phyloP scores from a whole-genome alignment of 129 eudicot species.

The Lactuca saligna region DNA sequence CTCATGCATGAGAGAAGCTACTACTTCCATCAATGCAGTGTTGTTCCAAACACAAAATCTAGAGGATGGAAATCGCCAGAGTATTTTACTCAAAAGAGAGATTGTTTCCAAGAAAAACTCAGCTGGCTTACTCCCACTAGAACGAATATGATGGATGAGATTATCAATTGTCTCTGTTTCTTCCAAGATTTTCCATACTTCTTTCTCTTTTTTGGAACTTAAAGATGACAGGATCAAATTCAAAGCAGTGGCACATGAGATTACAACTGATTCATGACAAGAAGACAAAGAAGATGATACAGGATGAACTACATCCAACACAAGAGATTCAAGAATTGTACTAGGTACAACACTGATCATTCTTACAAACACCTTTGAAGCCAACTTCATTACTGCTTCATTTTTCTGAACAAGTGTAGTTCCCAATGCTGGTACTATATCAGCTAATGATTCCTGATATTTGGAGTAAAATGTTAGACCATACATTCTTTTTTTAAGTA shows the following conservation, averaged over 20 bases:
- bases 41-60: conserved; percentile 72
- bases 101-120: conserved; percentile 53
- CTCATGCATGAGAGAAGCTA: conserved; percentile 39
- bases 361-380: conserved; percentile 62
- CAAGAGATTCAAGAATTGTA: conserved; percentile 49
- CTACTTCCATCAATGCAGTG: conserved; percentile 40
- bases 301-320: conserved; percentile 52
- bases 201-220: conserved; percentile 49
- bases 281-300: conserved; percentile 59
- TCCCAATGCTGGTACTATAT: conserved; percentile 62
- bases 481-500: background rate
- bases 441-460: conserved; percentile 66
- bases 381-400: conserved; percentile 55
- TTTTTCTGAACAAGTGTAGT: conserved; percentile 57
- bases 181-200: conserved; percentile 58
- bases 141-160: conserved; percentile 45
- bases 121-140: conserved; percentile 37
- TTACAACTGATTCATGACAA: conserved; percentile 48
- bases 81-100: conserved; percentile 68
- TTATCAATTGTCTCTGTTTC: conserved; percentile 45
- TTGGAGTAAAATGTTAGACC: conserved; percentile 4
- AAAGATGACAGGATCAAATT: conserved; percentile 47
- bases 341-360: conserved; percentile 57
- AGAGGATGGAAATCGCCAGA: conserved; percentile 75
- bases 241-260: conserved; percentile 64